A percentile compares a stretch with the other conserved stretches of the same genome.
These are phyloP conservation scores for Fusarium secorum DNA, from an alignment of 2,329 filamentous ascomycete genomes.

Conservation along the genomic window DNA sequence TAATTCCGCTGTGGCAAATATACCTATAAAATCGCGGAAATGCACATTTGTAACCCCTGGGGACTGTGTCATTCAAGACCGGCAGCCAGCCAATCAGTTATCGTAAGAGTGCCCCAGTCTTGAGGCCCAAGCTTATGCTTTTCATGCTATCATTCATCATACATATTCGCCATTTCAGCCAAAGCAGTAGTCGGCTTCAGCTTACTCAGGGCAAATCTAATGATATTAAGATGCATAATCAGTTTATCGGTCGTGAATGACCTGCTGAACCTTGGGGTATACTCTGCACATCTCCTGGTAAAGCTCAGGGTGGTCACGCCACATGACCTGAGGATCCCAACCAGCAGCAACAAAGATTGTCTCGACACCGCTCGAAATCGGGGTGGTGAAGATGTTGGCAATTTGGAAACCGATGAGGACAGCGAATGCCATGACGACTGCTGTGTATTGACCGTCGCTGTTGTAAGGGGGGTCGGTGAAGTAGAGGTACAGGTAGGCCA, in stretches of 20 bases:
- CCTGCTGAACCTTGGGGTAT: slow-evolving; percentile 83
- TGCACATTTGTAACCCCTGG: too few relatives aligned
- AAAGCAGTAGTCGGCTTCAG: too few relatives aligned
- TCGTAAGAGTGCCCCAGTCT: neutral
- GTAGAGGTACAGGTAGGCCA: slow-evolving; percentile 86
- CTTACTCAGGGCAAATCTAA: neutral
- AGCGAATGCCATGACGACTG: slow-evolving; percentile 81
- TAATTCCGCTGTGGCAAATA: too few relatives aligned
- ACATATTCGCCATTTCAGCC: neutral
- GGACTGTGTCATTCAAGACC: slow-evolving; percentile 18
- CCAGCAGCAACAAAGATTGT: slow-evolving; percentile 86
- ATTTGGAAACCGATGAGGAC: slow-evolving; percentile 93
- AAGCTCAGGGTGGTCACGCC: slow-evolving; percentile 81
- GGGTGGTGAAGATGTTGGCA: slow-evolving; percentile 87
- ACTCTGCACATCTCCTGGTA: slow-evolving; percentile 81
- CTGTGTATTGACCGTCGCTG: slow-evolving; percentile 69
- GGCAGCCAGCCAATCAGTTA: neutral
- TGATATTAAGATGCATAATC: too few relatives aligned
- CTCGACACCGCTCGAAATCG: slow-evolving; percentile 86
- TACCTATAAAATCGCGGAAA: too few relatives aligned
- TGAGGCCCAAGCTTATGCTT: neutral
- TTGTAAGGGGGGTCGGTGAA: slow-evolving; percentile 87
- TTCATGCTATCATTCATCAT: rapidly evolving
- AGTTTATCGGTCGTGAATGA: slow-evolving; percentile 60
- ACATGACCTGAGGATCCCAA: slow-evolving; percentile 76